phyloP scores from a whole-genome alignment of 352 stramenopile genomes.

The Globisporangium uncinulatum region DNA sequence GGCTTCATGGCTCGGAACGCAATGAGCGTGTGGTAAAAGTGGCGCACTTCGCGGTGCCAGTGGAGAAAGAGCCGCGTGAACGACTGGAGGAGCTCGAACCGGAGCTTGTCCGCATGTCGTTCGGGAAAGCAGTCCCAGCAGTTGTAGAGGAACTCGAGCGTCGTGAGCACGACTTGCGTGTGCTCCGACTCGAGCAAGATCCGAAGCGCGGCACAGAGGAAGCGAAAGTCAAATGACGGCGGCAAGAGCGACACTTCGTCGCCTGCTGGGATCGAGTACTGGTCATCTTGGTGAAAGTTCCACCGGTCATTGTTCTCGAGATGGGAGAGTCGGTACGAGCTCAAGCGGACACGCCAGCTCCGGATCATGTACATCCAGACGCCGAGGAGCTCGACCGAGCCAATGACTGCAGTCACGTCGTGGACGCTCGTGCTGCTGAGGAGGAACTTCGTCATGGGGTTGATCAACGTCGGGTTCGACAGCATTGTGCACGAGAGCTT shows the following conservation, averaged over 20 bases:
- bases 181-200: constrained; percentile 83
- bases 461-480: constrained; percentile 83
- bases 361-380: constrained; percentile 92
- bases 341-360: constrained; percentile 83
- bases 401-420: constrained; percentile 83
- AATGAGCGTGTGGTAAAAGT: constrained; percentile 86
- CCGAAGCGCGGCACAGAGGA: constrained; percentile 71
- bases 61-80: constrained; percentile 82
- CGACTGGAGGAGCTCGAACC: constrained; percentile 71
- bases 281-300: constrained; percentile 88
- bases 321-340: constrained; percentile 83
- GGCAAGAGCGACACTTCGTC: constrained; percentile 83
- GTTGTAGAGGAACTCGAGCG: constrained; percentile 87
- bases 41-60: constrained; percentile 83
- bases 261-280: constrained; percentile 83
- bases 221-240: constrained; percentile 86
- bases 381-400: constrained; percentile 78
- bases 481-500: constrained; percentile 89
- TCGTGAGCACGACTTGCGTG: constrained; percentile 83
- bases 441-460: constrained; percentile 89
- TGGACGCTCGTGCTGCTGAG: constrained; percentile 84
- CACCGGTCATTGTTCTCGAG: constrained; percentile 88
- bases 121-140: constrained; percentile 88
- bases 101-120: constrained; percentile 81
- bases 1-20: constrained; percentile 83